Percentiles rank a stretch among this genome's conserved stretches.
Evolutionary conservation across 306 rosid genomes (phyloP).

Genomic region (Hylodesmum podocarpum): DNA sequence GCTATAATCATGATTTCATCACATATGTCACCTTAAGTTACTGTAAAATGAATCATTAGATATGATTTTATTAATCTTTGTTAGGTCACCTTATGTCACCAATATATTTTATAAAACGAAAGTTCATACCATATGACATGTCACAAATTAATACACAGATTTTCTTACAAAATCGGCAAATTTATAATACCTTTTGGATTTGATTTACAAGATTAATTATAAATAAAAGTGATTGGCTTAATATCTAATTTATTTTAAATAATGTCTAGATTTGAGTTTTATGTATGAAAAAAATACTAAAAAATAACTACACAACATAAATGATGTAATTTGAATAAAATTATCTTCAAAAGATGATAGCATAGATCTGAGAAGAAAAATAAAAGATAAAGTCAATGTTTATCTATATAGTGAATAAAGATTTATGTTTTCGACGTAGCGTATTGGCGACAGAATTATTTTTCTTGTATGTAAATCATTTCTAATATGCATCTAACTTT

Average conservation of each 20-base stretch:
- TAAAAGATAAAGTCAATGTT: background rate
- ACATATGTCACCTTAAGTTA: background rate
- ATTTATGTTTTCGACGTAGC: background rate
- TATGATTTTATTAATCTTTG: background rate
- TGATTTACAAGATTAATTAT: background rate
- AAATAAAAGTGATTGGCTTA: background rate
- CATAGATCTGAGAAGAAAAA: background rate
- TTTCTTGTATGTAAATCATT: background rate
- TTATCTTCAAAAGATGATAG: background rate
- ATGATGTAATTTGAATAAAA: background rate
- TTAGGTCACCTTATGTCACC: background rate
- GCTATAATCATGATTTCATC: slow-evolving; percentile 16
- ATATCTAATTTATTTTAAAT: background rate
- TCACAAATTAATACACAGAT: no score
- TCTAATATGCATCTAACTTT: slow-evolving; percentile 7
- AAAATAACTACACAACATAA: background rate
- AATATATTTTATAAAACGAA: background rate
- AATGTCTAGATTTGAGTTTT: background rate
- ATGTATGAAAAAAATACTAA: background rate
- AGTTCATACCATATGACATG: background rate
- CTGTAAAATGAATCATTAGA: background rate
- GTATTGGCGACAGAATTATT: background rate
- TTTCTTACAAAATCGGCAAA: background rate
- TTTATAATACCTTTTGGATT: background rate
- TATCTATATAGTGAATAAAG: background rate